Evolutionary conservation across 257 asterid species (phyloP).

Genomic region (Salvia hispanica): DNA sequence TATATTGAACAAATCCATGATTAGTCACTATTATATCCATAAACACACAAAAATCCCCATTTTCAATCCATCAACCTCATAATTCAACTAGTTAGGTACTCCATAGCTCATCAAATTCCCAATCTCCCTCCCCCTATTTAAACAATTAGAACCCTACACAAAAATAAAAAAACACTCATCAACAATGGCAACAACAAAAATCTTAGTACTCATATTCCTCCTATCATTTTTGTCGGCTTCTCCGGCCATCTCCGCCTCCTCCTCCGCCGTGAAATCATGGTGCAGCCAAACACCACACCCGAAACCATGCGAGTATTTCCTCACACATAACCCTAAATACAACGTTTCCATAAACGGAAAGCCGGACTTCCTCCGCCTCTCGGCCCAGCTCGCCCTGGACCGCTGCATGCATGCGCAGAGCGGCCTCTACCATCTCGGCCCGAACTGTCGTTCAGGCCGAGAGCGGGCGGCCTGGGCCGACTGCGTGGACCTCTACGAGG

Average conservation of each 20-base stretch:
- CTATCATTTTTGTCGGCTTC: conserved; percentile 33
- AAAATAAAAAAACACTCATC: conserved; percentile 10
- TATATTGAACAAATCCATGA: conserved; percentile 21
- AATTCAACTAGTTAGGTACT: conserved; percentile 1
- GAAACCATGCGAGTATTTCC: conserved; percentile 59
- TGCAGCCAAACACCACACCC: conserved; percentile 83
- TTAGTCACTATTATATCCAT: conserved; percentile 22
- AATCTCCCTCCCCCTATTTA: conserved; percentile 33
- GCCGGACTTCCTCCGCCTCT: conserved; percentile 58
- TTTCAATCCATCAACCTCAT: conserved; percentile 29
- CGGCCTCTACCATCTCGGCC: conserved; percentile 46
- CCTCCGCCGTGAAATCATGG: conserved; percentile 50
- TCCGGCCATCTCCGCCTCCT: conserved; percentile 34
- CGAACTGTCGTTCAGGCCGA: conserved; percentile 46
- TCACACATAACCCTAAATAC: conserved; percentile 51
- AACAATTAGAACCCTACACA: conserved; percentile 3
- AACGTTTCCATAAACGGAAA: conserved; percentile 42
- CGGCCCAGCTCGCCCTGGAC: conserved; percentile 62
- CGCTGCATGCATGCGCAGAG: conserved; percentile 52
- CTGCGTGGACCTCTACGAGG: conserved; percentile 67
- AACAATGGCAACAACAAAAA: conserved; percentile 33
- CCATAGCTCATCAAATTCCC: background rate
- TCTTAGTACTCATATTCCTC: conserved; percentile 28
- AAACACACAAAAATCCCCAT: conserved; percentile 12
- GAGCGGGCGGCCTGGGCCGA: conserved; percentile 90